These are phyloP conservation scores for Omphalotus guepiniiformis DNA, from an alignment of 768 basidiomycete species.

Conservation along the genomic window DNA sequence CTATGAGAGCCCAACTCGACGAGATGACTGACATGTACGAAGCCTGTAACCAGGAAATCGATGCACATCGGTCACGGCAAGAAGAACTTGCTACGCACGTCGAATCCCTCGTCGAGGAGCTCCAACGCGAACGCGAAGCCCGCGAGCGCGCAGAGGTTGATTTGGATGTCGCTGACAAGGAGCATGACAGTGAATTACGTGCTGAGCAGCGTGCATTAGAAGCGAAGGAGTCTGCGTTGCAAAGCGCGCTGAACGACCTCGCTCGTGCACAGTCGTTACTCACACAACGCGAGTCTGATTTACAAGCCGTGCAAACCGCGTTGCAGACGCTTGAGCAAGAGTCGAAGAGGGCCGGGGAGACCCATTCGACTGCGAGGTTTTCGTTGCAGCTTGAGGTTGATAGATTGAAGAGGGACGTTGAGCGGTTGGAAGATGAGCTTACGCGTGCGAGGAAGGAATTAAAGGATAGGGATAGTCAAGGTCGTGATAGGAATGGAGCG, in stretches of 20 bases:
- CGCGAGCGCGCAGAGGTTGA: slow-evolving; percentile 52
- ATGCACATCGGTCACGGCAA: slow-evolving; percentile 64
- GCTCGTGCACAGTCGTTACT: slow-evolving; percentile 61
- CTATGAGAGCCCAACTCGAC: slow-evolving; percentile 61
- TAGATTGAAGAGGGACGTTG: slow-evolving; percentile 77
- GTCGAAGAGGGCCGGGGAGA: slow-evolving; percentile 77
- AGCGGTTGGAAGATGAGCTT: slow-evolving; percentile 76
- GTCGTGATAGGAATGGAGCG: slow-evolving; percentile 65
- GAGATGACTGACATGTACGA: slow-evolving; percentile 67
- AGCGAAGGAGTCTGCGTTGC: slow-evolving; percentile 64
- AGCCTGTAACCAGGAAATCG: slow-evolving; percentile 53
- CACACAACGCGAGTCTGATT: slow-evolving; percentile 68
- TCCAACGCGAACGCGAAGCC: slow-evolving; percentile 54
- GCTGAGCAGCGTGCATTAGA: slow-evolving; percentile 62
- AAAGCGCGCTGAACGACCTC: slow-evolving; percentile 59
- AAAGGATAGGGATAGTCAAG: slow-evolving; percentile 57
- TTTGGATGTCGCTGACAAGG: slow-evolving; percentile 52
- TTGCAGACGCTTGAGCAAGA: slow-evolving; percentile 73
- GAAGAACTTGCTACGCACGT: slow-evolving; percentile 76
- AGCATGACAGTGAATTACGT: slow-evolving; percentile 58
- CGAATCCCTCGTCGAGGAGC: slow-evolving; percentile 63
- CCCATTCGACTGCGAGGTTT: slow-evolving; percentile 77
- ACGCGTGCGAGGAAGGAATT: slow-evolving; percentile 65
- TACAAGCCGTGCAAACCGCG: slow-evolving; percentile 66
- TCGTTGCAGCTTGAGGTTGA: slow-evolving; percentile 90